phyloP scores from a whole-genome alignment of 1,284 basidiomycete species.

The Agaricales sp. region DNA sequence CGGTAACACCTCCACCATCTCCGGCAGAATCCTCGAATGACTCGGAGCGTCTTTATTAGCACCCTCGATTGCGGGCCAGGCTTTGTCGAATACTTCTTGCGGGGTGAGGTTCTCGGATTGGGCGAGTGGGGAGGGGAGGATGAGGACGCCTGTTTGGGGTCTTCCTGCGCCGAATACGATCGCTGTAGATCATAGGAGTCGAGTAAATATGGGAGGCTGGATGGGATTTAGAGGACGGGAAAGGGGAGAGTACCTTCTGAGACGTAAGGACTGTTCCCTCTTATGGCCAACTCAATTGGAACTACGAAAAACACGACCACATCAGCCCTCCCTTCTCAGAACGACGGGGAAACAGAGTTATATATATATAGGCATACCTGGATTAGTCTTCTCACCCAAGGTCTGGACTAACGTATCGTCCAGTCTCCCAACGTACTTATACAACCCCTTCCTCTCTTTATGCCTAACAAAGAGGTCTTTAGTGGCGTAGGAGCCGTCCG shows the following conservation, averaged over 20 bases:
- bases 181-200: conserved; percentile 21
- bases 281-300: conserved; percentile 31
- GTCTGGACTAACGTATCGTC: conserved; percentile 48
- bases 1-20: conserved; percentile 39
- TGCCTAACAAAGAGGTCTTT: conserved; percentile 48
- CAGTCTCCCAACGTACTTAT: conserved; percentile 46
- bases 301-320: conserved; percentile 13
- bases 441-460: conserved; percentile 27
- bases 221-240: conserved; percentile 11
- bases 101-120: conserved; percentile 21
- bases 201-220: not conserved
- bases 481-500: conserved; percentile 48
- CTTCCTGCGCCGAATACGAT: conserved; percentile 49
- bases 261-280: conserved; percentile 32
- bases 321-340: too few species aligned
- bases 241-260: conserved; percentile 14
- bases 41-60: conserved; percentile 42
- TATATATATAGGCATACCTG: conserved; percentile 16
- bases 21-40: conserved; percentile 39
- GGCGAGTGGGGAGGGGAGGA: conserved; percentile 40
- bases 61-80: conserved; percentile 37
- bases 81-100: conserved; percentile 26
- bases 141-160: conserved; percentile 42
- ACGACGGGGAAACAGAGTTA: too few species aligned
- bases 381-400: conserved; percentile 50